phyloP scores from a whole-genome alignment of 2,329 filamentous ascomycete genomes.

The Aspergillus sp. region DNA sequence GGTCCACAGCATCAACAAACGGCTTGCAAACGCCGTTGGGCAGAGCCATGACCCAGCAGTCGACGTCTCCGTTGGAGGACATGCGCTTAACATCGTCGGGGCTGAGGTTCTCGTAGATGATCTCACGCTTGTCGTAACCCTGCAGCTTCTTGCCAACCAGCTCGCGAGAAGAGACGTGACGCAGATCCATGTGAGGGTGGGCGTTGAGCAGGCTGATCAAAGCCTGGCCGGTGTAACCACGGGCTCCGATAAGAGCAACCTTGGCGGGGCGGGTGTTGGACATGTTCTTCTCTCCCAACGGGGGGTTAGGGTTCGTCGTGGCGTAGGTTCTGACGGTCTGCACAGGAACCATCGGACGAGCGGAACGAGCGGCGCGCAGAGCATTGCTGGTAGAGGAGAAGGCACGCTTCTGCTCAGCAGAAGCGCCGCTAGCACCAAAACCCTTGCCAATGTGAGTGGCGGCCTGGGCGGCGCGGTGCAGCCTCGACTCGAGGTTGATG shows the following conservation, averaged over 20 bases:
- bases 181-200: conserved; percentile 86
- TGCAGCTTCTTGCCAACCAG: conserved; percentile 81
- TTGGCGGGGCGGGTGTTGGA: conserved; percentile 77
- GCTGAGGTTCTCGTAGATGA: conserved; percentile 87
- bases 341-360: conserved; percentile 32
- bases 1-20: conserved; percentile 83
- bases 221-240: conserved; percentile 91
- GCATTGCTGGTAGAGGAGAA: conserved; percentile 63
- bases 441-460: conserved; percentile 59
- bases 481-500: conserved; percentile 82
- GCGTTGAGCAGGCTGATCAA: conserved; percentile 83
- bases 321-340: conserved; percentile 42
- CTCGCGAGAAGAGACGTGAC: conserved; percentile 91
- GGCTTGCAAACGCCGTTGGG: conserved; percentile 95
- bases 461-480: conserved; percentile 73
- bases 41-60: conserved; percentile 97
- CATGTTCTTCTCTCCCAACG: conserved; percentile 82
- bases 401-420: conserved; percentile 62
- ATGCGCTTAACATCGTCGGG: conserved; percentile 84
- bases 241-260: conserved; percentile 84
- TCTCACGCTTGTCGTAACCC: conserved; percentile 87
- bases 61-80: conserved; percentile 79
- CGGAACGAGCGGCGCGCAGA: conserved; percentile 38
- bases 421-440: conserved; percentile 49
- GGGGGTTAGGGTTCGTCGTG: conserved; percentile 77